Conservation (phyloP, 2,329 filamentous ascomycete species). For the Epichloe elymi region DNA sequence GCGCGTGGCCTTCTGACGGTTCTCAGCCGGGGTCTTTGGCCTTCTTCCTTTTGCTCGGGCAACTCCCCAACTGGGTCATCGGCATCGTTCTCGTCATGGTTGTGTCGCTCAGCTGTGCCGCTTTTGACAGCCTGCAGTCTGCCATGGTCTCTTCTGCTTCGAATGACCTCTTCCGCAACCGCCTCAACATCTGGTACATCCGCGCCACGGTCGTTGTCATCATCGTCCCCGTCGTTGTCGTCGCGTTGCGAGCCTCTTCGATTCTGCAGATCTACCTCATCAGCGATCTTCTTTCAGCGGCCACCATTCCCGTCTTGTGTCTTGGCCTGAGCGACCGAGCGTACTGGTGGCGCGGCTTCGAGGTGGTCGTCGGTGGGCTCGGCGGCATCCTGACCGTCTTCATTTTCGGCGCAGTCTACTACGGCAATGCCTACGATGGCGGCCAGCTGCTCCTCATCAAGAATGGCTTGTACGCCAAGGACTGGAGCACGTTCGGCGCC, state of each 20-base stretch:
- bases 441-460: conserved; percentile 58
- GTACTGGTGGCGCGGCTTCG: conserved; percentile 69
- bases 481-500: conserved; percentile 74
- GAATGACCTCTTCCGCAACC: conserved; percentile 77
- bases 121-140: conserved; percentile 70
- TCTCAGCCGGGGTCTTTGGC: conserved; percentile 48
- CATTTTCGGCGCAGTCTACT: conserved; percentile 69
- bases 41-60: conserved; percentile 61
- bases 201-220: conserved; percentile 55
- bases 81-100: conserved; percentile 73
- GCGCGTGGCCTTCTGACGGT: conserved; percentile 52
- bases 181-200: conserved; percentile 62
- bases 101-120: conserved; percentile 59
- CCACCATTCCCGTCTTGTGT: conserved; percentile 60
- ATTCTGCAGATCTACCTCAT: conserved; percentile 76
- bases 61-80: conserved; percentile 68
- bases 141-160: conserved; percentile 77
- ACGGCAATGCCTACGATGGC: conserved; percentile 49
- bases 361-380: conserved; percentile 65
- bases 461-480: conserved; percentile 59
- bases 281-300: conserved; percentile 64
- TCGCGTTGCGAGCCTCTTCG: conserved; percentile 60
- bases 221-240: conserved; percentile 60
- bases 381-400: conserved; percentile 71
- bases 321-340: conserved; percentile 57